Conservation (phyloP, 1,284 basidiomycete genomes). For the Lentinus polychrous region DNA sequence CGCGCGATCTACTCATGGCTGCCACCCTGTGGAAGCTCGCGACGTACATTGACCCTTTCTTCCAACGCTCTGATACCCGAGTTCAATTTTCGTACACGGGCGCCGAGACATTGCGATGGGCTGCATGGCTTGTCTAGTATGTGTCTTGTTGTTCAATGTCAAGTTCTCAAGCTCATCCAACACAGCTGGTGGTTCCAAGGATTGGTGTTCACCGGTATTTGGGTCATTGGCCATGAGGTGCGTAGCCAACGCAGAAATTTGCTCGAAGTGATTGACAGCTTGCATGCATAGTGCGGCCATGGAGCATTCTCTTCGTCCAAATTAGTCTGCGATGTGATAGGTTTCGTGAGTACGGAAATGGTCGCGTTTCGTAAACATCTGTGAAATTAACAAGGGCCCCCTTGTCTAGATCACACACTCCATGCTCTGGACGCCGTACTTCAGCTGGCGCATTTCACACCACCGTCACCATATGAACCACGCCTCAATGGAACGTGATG, state of each 20-base stretch:
- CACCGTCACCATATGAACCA: constrained; percentile 32
- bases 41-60: constrained; percentile 6
- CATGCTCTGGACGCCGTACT: constrained; percentile 32
- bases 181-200: constrained; percentile 42
- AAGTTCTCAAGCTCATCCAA: not conserved
- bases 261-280: not conserved
- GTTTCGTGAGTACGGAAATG: constrained; percentile 4
- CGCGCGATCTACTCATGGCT: constrained; percentile 8
- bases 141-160: not conserved
- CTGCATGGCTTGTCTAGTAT: constrained; percentile 27
- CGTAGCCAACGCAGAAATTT: not conserved
- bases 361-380: not conserved
- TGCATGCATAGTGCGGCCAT: constrained; percentile 8
- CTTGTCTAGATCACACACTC: constrained; percentile 23
- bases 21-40: constrained; percentile 3
- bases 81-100: constrained; percentile 20
- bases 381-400: not conserved
- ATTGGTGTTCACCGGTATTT: constrained; percentile 10
- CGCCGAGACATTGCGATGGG: constrained; percentile 31
- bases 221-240: constrained; percentile 12
- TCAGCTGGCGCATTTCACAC: constrained; percentile 34
- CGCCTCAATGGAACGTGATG: constrained; percentile 45
- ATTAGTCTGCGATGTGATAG: constrained; percentile 7
- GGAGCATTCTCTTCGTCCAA: constrained; percentile 8
- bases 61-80: constrained; percentile 4